Percentiles rank a stretch among this genome's conserved stretches.
Evolutionary conservation across 140 eudicot genomes (phyloP).

Genomic region (Artemisia princeps): DNA sequence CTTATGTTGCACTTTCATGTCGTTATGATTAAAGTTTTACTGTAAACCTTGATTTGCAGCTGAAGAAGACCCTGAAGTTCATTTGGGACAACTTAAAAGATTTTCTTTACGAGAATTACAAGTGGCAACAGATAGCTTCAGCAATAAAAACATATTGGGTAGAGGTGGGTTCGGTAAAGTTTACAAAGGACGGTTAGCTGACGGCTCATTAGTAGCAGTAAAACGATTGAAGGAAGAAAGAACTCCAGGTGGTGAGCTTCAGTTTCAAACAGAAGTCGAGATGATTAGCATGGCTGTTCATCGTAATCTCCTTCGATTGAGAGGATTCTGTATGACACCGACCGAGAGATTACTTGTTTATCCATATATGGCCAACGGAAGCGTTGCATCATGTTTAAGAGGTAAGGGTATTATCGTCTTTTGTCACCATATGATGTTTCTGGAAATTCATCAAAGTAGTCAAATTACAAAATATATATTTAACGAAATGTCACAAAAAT

Average conservation of each 20-base stretch:
- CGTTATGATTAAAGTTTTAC: background rate
- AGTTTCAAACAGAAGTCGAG: constrained; percentile 75
- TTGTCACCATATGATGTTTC: too few species aligned
- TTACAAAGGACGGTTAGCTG: constrained; percentile 65
- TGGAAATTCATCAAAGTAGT: too few species aligned
- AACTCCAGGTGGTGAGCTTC: constrained; percentile 78
- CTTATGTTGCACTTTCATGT: background rate
- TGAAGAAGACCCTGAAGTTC: constrained; percentile 67
- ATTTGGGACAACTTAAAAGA: constrained; percentile 66
- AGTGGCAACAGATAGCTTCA: constrained; percentile 72
- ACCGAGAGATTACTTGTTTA: constrained; percentile 73
- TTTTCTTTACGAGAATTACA: constrained; percentile 65
- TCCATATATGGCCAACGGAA: constrained; percentile 81
- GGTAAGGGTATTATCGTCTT: constrained; percentile 31
- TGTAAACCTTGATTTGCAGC: constrained; percentile 32
- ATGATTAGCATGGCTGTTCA: constrained; percentile 90
- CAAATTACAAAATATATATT: too few species aligned
- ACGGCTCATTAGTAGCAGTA: constrained; percentile 72
- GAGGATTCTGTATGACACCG: constrained; percentile 85
- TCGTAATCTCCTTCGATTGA: constrained; percentile 60
- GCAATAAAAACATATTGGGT: constrained; percentile 71
- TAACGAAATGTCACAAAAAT: too few species aligned
- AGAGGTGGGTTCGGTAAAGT: constrained; percentile 85
- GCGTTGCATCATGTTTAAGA: constrained; percentile 75
- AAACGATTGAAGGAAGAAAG: constrained; percentile 75